Percentiles rank a stretch among this genome's conserved stretches.
Evolutionary conservation across 164 flowering plant species (phyloP).

Genomic region (Aristolochia fimbriata): DNA sequence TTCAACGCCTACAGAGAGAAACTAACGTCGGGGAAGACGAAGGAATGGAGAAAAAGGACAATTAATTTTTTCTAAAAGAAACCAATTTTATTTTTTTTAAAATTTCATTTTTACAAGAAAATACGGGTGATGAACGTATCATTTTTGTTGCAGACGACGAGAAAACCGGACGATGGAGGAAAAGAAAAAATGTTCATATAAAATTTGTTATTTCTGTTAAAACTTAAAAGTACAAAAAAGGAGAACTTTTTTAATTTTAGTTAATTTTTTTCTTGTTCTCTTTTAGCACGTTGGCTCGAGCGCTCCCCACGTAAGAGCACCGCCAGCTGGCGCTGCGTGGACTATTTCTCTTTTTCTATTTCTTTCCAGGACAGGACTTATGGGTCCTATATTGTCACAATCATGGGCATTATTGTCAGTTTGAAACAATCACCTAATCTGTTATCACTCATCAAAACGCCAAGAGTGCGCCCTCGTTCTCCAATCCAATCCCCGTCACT

Average conservation of each 20-base stretch:
- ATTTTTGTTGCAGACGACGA: too few relatives aligned
- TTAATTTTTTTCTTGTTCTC: too few relatives aligned
- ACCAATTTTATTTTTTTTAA: neutral
- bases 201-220: too few relatives aligned
- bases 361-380: neutral
- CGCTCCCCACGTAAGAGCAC: conserved; percentile 11
- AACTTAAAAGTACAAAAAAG: too few relatives aligned
- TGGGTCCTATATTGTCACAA: neutral
- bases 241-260: too few relatives aligned
- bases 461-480: too few relatives aligned
- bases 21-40: neutral
- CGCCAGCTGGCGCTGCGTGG: conserved; percentile 15
- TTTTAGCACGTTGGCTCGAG: conserved; percentile 8
- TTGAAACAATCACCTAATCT: neutral
- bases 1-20: too few relatives aligned
- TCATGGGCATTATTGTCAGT: neutral
- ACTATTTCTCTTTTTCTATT: conserved; percentile 5
- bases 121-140: too few relatives aligned
- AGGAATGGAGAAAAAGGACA: neutral
- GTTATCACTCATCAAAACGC: too few relatives aligned
- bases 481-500: too few relatives aligned
- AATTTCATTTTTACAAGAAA: neutral
- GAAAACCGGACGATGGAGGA: too few relatives aligned
- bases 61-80: neutral
- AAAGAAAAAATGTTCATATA: too few relatives aligned